These are phyloP conservation scores for Starmerella stigmatis DNA, from an alignment of 805 yeast species.

Conservation along the genomic window DNA sequence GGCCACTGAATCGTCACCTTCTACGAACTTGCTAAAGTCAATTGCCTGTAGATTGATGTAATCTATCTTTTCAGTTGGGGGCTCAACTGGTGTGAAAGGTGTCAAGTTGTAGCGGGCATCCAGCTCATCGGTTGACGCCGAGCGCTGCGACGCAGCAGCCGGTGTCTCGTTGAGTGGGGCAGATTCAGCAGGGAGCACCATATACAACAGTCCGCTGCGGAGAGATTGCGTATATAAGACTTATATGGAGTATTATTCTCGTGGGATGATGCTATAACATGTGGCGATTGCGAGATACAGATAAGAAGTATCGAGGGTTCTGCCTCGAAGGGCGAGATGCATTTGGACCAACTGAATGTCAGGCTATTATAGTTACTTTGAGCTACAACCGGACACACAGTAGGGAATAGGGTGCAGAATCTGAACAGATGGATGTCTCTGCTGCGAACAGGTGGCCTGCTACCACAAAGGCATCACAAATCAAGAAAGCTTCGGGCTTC, in stretches of 20 bases:
- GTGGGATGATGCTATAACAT: conserved; percentile 1
- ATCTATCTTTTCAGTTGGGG: conserved; percentile 14
- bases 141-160: conserved; percentile 3
- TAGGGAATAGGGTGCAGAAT: too few relatives aligned
- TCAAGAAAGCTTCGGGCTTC: too few relatives aligned
- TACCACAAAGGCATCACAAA: too few relatives aligned
- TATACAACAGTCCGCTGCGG: background rate
- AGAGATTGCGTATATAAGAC: background rate
- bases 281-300: background rate
- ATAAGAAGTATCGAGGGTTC: too few relatives aligned
- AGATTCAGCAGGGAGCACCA: background rate
- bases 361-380: too few relatives aligned
- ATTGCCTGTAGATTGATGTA: conserved; percentile 24
- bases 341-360: too few relatives aligned
- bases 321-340: too few relatives aligned
- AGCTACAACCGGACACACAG: too few relatives aligned
- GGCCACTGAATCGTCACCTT: conserved; percentile 31
- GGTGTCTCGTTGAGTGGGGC: conserved; percentile 10
- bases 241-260: background rate
- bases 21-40: conserved; percentile 33
- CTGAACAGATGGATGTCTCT: too few relatives aligned
- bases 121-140: background rate
- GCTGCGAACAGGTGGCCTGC: too few relatives aligned
- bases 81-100: conserved; percentile 12
- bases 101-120: conserved; percentile 10